Evolutionary conservation across 805 yeast species (phyloP), one percentile per base, ranked within the genome.

Genomic region (Soucietia sequanensis): DNA sequence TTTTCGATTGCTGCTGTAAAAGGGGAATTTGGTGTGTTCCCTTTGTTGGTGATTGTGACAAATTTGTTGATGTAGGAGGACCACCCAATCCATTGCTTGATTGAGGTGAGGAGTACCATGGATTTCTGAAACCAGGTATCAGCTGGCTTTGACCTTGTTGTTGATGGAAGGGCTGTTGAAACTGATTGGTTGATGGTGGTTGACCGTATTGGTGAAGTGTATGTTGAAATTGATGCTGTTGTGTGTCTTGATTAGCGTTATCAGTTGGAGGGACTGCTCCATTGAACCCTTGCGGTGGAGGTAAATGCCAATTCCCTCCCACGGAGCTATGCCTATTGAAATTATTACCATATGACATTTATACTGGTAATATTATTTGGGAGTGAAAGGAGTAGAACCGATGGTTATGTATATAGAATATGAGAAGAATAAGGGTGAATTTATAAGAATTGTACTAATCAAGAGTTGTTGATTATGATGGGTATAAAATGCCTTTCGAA

Each of bases 71-170:
- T 8, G 30, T 19, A 10, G 31, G 16, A 5, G 23, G 19, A 12
- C 37, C 22, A 14, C 37, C 17, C 14, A 22, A 8, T 9, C 35
- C 24, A 11, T 22, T 27, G 19, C 37, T 19, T 26, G 43, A 51
- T 16, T 38, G 47, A 16, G 44, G 44, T 6, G 61, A 48, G 17
- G 64, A 56, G 44, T 52, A 66, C 72, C 72, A 68, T n/a, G 72
- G 72, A 35, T 68, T 67, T 23, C 72, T 46, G 41, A 68, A 68
- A 17, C 70, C 70, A n/a, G 60, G 54, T 21, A 43, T 33, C 26
- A 31, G 44, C 23, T 44, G 33, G 38, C 29, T 38, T 31, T 35
- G 39, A 28, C 38, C 41, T 19, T 25, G 30, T 25, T 39, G 42
- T 23, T 30, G 42, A 23, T 36, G 39, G 30, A 25, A 25, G n/a